Percentiles rank a stretch among this genome's conserved stretches.
Evolutionary conservation across 176 grass and related monocot species (phyloP).

Genomic region (Oryza meyeriana): DNA sequence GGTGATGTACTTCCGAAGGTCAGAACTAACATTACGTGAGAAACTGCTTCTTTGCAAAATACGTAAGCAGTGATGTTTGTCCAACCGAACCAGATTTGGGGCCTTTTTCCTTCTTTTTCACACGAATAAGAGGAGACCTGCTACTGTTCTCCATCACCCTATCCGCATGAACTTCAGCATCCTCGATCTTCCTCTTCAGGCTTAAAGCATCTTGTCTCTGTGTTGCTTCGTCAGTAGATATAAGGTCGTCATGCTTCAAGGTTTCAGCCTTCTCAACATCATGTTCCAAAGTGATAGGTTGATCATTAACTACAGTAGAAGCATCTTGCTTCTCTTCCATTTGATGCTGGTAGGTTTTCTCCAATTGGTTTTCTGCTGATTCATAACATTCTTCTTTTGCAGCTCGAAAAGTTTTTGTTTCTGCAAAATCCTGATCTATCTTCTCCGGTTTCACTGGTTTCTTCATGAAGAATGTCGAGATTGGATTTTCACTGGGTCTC

Average conservation of each 20-base stretch:
- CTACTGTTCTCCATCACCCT: background rate
- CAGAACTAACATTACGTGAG: background rate
- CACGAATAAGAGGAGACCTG: background rate
- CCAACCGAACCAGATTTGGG: conserved; percentile 41
- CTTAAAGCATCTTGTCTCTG: conserved; percentile 14
- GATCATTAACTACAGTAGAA: conserved; percentile 6
- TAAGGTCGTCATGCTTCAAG: conserved; percentile 21
- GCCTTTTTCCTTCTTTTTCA: conserved; percentile 50
- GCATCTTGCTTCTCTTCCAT: conserved; percentile 3
- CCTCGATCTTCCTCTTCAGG: conserved; percentile 56
- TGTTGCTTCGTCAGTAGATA: background rate
- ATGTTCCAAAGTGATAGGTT: conserved; percentile 34
- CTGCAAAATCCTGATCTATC: background rate
- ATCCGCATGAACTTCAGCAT: conserved; percentile 19
- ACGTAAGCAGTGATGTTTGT: conserved; percentile 73
- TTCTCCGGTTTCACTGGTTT: conserved; percentile 34
- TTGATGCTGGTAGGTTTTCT: conserved; percentile 13
- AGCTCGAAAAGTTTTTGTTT: conserved; percentile 20
- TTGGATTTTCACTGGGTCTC: conserved; percentile 53
- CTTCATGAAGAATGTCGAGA: conserved; percentile 75
- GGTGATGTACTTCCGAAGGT: background rate
- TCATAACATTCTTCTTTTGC: conserved; percentile 37
- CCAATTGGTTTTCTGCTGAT: conserved; percentile 13
- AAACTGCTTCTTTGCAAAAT: conserved; percentile 63
- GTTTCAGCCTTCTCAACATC: background rate